These are phyloP conservation scores for Astragalus membranaceus DNA, from an alignment of 306 rosid species.

Conservation along the genomic window DNA sequence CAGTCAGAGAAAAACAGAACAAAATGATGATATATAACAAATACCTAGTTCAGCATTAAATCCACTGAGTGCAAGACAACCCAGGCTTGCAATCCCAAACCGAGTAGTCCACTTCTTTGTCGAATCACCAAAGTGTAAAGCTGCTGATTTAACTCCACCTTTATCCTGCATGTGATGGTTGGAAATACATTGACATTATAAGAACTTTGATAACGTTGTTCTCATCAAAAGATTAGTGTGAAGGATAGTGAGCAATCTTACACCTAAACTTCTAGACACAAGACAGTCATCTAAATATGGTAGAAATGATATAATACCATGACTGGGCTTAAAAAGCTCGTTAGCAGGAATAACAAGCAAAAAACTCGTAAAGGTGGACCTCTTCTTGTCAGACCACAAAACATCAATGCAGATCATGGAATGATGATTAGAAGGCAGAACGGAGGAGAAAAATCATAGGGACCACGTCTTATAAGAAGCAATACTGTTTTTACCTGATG, in stretches of 20 bases:
- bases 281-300: constrained; percentile 1
- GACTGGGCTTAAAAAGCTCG: neutral
- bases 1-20: neutral
- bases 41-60: constrained; percentile 75
- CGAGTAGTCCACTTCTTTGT: constrained; percentile 74
- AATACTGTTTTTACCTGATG: constrained; percentile 66
- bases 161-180: constrained; percentile 56
- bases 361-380: too few relatives aligned
- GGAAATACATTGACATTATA: neutral
- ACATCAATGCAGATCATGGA: neutral
- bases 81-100: constrained; percentile 68
- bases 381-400: neutral
- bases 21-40: neutral
- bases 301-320: neutral
- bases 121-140: constrained; percentile 80
- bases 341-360: neutral
- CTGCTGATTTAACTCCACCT: constrained; percentile 91
- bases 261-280: neutral
- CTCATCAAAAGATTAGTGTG: constrained; percentile 7
- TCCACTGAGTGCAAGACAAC: constrained; percentile 73
- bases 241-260: neutral
- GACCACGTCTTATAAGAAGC: neutral
- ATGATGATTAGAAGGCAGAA: neutral
- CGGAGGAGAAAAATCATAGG: constrained; percentile 1
- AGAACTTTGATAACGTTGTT: constrained; percentile 13